Evolutionary conservation across 805 yeast genomes (phyloP).

Genomic region (Nakazawaea anatomiae): DNA sequence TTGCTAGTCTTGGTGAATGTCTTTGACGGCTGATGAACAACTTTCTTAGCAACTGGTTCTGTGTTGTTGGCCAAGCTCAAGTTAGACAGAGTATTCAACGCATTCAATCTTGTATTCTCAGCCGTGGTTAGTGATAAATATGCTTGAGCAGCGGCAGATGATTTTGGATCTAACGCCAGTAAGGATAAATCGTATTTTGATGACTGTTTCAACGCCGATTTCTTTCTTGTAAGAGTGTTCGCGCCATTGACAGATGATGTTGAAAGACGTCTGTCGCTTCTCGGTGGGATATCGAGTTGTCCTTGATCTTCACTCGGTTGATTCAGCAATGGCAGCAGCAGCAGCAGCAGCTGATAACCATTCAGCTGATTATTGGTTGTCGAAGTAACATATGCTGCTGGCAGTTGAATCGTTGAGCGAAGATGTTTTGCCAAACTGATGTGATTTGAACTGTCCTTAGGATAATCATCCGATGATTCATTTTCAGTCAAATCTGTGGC

Average conservation of each 20-base stretch:
- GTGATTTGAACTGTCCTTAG: conserved; percentile 6
- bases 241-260: conserved; percentile 16
- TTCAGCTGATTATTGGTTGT: too few species aligned
- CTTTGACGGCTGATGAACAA: neutral
- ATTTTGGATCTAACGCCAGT: neutral
- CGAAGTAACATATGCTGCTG: conserved; percentile 15
- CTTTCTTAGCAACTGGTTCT: conserved; percentile 10
- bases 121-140: conserved; percentile 69
- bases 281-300: conserved; percentile 23
- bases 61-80: conserved; percentile 20
- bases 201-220: conserved; percentile 41
- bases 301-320: neutral
- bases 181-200: conserved; percentile 10
- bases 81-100: conserved; percentile 40
- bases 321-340: too few species aligned
- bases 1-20: neutral
- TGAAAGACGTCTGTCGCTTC: conserved; percentile 24
- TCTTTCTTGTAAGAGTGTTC: conserved; percentile 24
- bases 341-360: too few species aligned
- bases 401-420: conserved; percentile 30
- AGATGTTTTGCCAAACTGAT: conserved; percentile 41
- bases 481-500: conserved; percentile 17
- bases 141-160: conserved; percentile 52
- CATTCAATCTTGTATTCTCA: conserved; percentile 70
- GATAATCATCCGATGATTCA: conserved; percentile 17